Base-by-base conservation (phyloP, 2,329 filamentous ascomycete genomes). In the Cladophialophora immunda region DNA sequence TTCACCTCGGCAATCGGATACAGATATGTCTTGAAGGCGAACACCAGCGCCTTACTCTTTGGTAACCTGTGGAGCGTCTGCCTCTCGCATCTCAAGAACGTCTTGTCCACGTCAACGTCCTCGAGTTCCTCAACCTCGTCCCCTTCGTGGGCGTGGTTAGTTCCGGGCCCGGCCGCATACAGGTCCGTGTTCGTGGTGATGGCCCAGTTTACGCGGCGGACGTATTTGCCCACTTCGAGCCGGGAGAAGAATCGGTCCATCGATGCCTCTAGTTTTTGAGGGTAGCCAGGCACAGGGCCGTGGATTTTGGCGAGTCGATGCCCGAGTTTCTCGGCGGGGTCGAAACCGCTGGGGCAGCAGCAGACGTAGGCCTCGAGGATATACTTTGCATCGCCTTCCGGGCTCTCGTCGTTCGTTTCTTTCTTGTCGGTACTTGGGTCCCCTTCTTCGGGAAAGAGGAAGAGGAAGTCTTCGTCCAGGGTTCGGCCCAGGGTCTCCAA, bases 221-320 rank as follows among this genome's bases (percentile, higher is more conserved):
- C 85, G 13, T 84, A 80, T 68, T 80, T 83, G 0, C 87, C 87
- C 0, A 82, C 78, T 11, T 85, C 82, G 0, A 90, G 57, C 13
- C 76, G 75, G 1, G 83, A 81, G 73, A 90, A 89, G 76, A 86
- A 89, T 0, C 85, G 78, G 73, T 90, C 87, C 87, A 90, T 90
- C 58, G 81, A 84, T 58, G 78, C 82, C 71, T 85, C 84, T 0
- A 90, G 71, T 72, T 87, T 89, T 54, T 80, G 75, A 34, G 73
- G 77, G 73, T 90, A 90, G 6, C 83, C 81, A 0, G 87, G 87
- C 0, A 90, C 86, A 0, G 87, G 87, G 0, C 56, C 75, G 72
- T 90, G 88, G 70, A 90, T 89, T 30, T 81, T 80, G 0, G 82
- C 78, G 0, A 90, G 78, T 0, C 80, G 78, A 13, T 82, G 76